Evolutionary conservation across 2,329 filamentous ascomycete species (phyloP).

Genomic region (Amphichorda felina): DNA sequence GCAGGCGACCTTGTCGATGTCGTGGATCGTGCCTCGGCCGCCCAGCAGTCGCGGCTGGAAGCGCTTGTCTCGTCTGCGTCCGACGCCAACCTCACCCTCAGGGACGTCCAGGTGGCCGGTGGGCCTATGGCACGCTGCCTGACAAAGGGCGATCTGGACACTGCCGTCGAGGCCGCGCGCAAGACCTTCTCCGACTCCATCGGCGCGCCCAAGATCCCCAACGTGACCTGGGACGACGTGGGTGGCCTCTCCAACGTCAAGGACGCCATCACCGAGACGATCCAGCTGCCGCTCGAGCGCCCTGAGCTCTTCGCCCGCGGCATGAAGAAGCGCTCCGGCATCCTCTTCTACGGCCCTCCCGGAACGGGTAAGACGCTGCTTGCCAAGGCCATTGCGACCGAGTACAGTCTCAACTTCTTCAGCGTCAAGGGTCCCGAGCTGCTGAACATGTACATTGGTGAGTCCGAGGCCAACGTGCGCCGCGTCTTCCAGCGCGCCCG

Average conservation of each 20-base stretch:
- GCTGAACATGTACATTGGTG: slow-evolving; percentile 93
- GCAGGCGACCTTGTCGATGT: slow-evolving; percentile 92
- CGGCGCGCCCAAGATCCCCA: slow-evolving; percentile 94
- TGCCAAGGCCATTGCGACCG: slow-evolving; percentile 85
- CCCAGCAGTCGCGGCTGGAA: slow-evolving; percentile 65
- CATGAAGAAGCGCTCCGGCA: slow-evolving; percentile 94
- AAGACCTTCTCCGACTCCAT: slow-evolving; percentile 98
- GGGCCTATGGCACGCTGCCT: slow-evolving; percentile 69
- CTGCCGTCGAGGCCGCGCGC: slow-evolving; percentile 87
- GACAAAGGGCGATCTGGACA: slow-evolving; percentile 73
- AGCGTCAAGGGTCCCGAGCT: slow-evolving; percentile 85
- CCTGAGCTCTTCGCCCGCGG: slow-evolving; percentile 93
- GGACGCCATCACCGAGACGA: slow-evolving; percentile 93
- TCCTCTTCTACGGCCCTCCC: slow-evolving; percentile 83
- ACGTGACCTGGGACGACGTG: slow-evolving; percentile 93
- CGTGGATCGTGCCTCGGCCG: slow-evolving; percentile 76
- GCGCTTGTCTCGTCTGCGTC: slow-evolving; percentile 39
- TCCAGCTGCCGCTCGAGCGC: slow-evolving; percentile 80
- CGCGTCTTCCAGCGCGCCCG: slow-evolving; percentile 79
- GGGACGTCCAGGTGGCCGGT: slow-evolving; percentile 81
- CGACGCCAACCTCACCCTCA: slow-evolving; percentile 44
- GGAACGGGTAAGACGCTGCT: slow-evolving; percentile 89
- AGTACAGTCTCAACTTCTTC: slow-evolving; percentile 92
- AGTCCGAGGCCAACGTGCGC: slow-evolving; percentile 84
- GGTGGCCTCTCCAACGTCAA: slow-evolving; percentile 90